Evolutionary conservation across 257 asterid species (phyloP), one percentile per base, ranked within the genome.

Genomic region (Primulina eburnea): DNA sequence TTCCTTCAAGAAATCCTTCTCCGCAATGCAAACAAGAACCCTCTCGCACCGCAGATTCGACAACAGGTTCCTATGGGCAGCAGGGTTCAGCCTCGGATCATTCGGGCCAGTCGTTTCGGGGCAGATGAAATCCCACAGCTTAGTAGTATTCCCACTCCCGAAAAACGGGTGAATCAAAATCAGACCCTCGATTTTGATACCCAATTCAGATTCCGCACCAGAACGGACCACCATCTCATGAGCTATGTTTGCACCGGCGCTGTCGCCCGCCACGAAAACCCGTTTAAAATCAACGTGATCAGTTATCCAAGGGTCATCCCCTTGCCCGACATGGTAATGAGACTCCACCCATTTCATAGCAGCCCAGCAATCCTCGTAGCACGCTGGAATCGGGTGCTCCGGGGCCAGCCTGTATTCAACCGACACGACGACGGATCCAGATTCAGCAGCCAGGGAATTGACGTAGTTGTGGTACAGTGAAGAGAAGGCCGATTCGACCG

Each of bases 161-260:
- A 93, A 90, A 73, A 18, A 90, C 4, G 97, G 97, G 67, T 90
- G 90, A 24, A 79, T n/a, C 59, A 90, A 55, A 53, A 87, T 66
- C 81, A 90, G 76, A 43, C 90, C 96, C 8, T 77, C 33, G 0
- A 86, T 69, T 17, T 65, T 70, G 18, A 82, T 16, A 9, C 72
- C 76, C 6, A 61, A 35, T 26, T 59, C 77, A 2, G 43, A 1
- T 34, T 70, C 73, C 1, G 14, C 30, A 5, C 77, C 50, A n/a
- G 72, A 81, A 32, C 82, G 84, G 35, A 80, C 64, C 18, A 78
- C 75, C 80, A 82, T 77, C 82, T 86, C 73, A 60, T 92, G 92
- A 0, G 85, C 81, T 35, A 92, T 71, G 50, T 89, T 92, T 4
- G 89, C 96, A 60, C 98, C 98, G 2, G 96, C 95, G 65, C 98